A percentile compares a stretch with the other conserved stretches of the same genome.
These are phyloP conservation scores for Hibiscus mutabilis DNA, from an alignment of 345 rosid species.

Conservation along the genomic window DNA sequence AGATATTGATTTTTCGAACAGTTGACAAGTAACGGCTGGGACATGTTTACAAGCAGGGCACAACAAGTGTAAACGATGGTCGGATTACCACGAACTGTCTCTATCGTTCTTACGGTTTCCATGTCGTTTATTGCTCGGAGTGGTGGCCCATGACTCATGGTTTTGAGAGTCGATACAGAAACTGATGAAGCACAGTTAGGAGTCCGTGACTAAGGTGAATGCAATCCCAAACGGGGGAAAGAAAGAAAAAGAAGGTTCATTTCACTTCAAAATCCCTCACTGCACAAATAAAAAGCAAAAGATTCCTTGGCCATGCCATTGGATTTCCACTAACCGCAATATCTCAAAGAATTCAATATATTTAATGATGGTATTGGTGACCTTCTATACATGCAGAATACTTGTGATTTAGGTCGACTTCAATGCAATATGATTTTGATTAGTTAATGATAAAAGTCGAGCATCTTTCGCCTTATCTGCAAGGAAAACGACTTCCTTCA, in stretches of 20 bases:
- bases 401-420: too few relatives aligned
- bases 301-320: slow-evolving; percentile 6
- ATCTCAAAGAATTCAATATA: slow-evolving; percentile 1
- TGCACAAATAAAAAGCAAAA: background rate
- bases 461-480: too few relatives aligned
- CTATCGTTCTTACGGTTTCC: background rate
- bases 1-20: background rate
- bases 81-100: background rate
- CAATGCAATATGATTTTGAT: too few relatives aligned
- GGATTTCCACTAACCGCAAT: slow-evolving; percentile 6
- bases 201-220: slow-evolving; percentile 19
- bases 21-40: background rate
- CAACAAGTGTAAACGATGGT: background rate
- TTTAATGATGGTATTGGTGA: slow-evolving; percentile 12
- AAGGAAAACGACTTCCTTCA: background rate
- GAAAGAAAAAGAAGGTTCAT: background rate
- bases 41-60: background rate
- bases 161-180: slow-evolving; percentile 6
- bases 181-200: background rate
- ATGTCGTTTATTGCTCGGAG: slow-evolving; percentile 3
- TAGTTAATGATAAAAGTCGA: too few relatives aligned
- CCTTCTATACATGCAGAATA: background rate
- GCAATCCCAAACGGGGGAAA: slow-evolving; percentile 2
- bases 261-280: background rate
- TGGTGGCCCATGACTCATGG: background rate